Evolutionary conservation across 768 basidiomycete species (phyloP).

Genomic region (Boletellus ananiceps): DNA sequence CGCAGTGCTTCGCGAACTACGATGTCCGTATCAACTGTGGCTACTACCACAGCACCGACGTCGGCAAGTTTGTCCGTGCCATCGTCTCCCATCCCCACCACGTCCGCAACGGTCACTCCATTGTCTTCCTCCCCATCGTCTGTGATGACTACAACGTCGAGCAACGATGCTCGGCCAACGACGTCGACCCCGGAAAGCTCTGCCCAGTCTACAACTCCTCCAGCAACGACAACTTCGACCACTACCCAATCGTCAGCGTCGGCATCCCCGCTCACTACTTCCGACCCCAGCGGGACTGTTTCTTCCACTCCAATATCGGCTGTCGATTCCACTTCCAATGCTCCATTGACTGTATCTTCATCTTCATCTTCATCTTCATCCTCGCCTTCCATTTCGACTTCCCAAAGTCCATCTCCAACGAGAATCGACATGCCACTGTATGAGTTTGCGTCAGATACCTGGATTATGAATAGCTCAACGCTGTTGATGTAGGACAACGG

Average conservation of each 20-base stretch:
- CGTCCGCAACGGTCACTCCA: conserved; percentile 5
- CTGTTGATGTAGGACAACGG: conserved; percentile 42
- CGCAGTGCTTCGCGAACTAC: conserved; percentile 10
- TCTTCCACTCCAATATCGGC: conserved; percentile 18
- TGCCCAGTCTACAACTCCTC: conserved; percentile 17
- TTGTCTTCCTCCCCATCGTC: conserved; percentile 12
- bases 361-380: background rate
- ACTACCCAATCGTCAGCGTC: conserved; percentile 10
- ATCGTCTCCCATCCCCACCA: conserved; percentile 4
- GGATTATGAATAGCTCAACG: conserved; percentile 9
- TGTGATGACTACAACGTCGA: conserved; percentile 14
- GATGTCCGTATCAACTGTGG: conserved; percentile 11
- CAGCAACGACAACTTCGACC: conserved; percentile 11
- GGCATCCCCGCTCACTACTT: conserved; percentile 7
- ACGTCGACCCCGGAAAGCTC: conserved; percentile 18
- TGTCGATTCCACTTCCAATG: conserved; percentile 13
- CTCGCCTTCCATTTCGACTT: conserved; percentile 1
- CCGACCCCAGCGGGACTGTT: conserved; percentile 2
- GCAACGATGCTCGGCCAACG: conserved; percentile 15
- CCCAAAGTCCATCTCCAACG: conserved; percentile 6
- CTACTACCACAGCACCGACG: conserved; percentile 7
- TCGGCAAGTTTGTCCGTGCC: conserved; percentile 13
- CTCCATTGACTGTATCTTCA: conserved; percentile 8
- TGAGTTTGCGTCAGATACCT: conserved; percentile 16
- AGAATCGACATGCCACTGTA: conserved; percentile 20